Conservation (phyloP, 208 protist species). For the Plasmodiophora brassicae region DNA sequence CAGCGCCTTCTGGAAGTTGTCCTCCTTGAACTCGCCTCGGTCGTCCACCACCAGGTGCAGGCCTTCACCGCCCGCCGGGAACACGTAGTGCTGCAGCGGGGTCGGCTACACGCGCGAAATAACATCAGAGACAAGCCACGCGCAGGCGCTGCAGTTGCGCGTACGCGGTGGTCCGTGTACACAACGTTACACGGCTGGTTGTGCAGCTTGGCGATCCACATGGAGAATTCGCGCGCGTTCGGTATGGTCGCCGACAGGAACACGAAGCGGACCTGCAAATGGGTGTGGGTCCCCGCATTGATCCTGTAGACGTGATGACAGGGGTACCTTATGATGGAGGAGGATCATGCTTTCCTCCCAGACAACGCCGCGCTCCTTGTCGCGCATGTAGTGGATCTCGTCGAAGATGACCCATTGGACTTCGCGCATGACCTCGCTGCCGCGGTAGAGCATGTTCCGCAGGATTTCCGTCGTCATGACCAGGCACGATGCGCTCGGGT, state of each 20-base stretch:
- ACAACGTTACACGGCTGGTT: constrained; percentile 94
- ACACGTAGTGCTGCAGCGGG: constrained; percentile 98
- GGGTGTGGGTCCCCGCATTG: not conserved
- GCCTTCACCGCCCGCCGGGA: constrained; percentile 84
- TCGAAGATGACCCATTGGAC: constrained; percentile 64
- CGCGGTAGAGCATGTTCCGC: constrained; percentile 63
- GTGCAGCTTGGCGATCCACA: constrained; percentile 88
- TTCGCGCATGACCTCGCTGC: constrained; percentile 58
- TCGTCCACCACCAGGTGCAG: constrained; percentile 94
- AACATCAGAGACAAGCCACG: too few species aligned
- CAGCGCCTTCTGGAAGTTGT: constrained; percentile 87
- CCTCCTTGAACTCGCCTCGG: constrained; percentile 69
- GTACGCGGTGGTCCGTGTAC: constrained; percentile 97
- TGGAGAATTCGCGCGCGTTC: constrained; percentile 98
- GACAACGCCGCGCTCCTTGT: constrained; percentile 90
- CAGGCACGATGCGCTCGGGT: constrained; percentile 38
- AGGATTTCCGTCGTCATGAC: constrained; percentile 73
- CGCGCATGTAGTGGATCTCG: constrained; percentile 99
- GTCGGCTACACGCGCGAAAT: too few species aligned
- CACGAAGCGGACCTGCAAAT: constrained; percentile 85
- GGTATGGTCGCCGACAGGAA: constrained; percentile 99
- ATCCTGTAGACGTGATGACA: constrained; percentile 49
- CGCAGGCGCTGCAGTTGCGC: too few species aligned
- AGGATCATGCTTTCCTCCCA: constrained; percentile 99
- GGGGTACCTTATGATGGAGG: constrained; percentile 90